These are phyloP conservation scores for Fragaria vesca DNA, from an alignment of 306 rosid species.

Conservation along the genomic window DNA sequence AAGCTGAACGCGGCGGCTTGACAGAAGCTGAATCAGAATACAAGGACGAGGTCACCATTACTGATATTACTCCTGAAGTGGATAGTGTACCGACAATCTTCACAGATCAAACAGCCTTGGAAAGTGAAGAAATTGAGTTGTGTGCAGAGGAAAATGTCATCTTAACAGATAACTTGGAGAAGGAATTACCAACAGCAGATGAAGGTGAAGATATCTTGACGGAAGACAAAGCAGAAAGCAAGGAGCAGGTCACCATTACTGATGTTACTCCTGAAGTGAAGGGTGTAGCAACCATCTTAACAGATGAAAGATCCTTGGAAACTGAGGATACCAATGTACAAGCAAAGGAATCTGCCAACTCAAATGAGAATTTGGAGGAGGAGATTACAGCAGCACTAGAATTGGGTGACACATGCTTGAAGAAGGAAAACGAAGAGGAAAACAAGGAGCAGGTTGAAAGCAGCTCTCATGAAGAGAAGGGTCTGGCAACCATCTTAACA, in stretches of 20 bases:
- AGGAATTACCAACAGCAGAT: neutral
- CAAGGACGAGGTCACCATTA: neutral
- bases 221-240: constrained; percentile 20
- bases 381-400: neutral
- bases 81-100: neutral
- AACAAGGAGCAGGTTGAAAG: constrained; percentile 8
- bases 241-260: neutral
- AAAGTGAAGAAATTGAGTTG: constrained; percentile 14
- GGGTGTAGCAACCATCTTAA: neutral
- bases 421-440: constrained; percentile 30
- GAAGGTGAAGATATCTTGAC: constrained; percentile 19
- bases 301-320: neutral
- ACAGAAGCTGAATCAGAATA: neutral
- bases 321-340: constrained; percentile 15
- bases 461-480: constrained; percentile 18
- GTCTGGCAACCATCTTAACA: constrained; percentile 1
- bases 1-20: neutral
- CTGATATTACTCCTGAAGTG: neutral
- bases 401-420: constrained; percentile 16
- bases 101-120: neutral
- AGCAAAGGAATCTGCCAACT: neutral
- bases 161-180: neutral
- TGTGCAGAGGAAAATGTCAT: neutral
- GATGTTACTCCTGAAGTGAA: constrained; percentile 15
- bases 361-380: constrained; percentile 14